Evolutionary conservation across 352 stramenopile genomes (phyloP).

Genomic region (Aphanomyces astaci): DNA sequence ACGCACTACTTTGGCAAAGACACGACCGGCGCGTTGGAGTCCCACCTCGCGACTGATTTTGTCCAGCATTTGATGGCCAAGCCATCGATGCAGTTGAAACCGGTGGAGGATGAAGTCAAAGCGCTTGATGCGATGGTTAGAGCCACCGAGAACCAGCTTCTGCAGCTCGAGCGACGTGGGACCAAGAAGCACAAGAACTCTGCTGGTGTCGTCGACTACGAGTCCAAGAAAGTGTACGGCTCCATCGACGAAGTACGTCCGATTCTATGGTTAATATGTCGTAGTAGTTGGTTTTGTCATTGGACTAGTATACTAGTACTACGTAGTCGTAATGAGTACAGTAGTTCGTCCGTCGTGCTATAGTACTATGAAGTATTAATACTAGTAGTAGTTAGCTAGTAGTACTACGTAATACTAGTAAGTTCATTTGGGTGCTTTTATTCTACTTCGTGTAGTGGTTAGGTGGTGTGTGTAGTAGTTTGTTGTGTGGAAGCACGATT

Average conservation of each 20-base stretch:
- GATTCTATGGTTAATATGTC: too few relatives aligned
- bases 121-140: neutral
- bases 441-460: neutral
- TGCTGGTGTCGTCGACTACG: neutral
- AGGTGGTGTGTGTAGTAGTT: neutral
- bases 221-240: neutral
- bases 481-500: neutral
- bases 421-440: too few relatives aligned
- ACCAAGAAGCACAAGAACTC: neutral
- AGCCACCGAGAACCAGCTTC: constrained; percentile 9
- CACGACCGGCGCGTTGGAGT: neutral
- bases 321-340: too few relatives aligned
- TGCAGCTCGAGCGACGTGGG: neutral
- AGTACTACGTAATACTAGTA: too few relatives aligned
- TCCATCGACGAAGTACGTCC: constrained; percentile 13
- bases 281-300: too few relatives aligned
- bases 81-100: neutral
- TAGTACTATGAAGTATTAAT: too few relatives aligned
- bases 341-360: too few relatives aligned
- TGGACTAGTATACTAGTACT: too few relatives aligned
- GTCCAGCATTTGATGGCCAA: neutral
- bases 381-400: too few relatives aligned
- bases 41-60: constrained; percentile 4
- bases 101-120: constrained; percentile 9
- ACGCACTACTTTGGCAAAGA: constrained; percentile 16